A percentile compares a stretch with the other conserved stretches of the same genome.
Evolutionary conservation across 2,329 filamentous ascomycete genomes (phyloP).

Genomic region (Parastagonospora nodorum): DNA sequence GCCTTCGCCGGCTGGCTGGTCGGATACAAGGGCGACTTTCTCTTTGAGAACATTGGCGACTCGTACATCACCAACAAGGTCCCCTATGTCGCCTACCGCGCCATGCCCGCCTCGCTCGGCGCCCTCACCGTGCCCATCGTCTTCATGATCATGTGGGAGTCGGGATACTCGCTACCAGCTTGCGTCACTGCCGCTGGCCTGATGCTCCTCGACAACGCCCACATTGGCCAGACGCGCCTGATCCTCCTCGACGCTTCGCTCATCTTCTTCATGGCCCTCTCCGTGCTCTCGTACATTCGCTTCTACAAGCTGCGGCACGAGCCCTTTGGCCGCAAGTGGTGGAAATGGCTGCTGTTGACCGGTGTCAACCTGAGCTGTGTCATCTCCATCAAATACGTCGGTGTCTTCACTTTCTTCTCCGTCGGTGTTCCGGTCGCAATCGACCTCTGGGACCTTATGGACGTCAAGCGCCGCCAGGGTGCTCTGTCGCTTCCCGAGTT

Average conservation of each 20-base stretch:
- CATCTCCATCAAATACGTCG: conserved; percentile 98
- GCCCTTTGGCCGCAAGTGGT: conserved; percentile 95
- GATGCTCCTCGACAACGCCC: conserved; percentile 94
- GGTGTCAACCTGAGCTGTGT: conserved; percentile 95
- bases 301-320: conserved; percentile 96
- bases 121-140: conserved; percentile 91
- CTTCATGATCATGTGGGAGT: conserved; percentile 99
- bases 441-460: conserved; percentile 91
- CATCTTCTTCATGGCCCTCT: conserved; percentile 94
- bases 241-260: conserved; percentile 94
- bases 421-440: conserved; percentile 93
- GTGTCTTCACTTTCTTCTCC: conserved; percentile 94
- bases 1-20: conserved; percentile 97
- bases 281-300: conserved; percentile 89
- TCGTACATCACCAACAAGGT: conserved; percentile 98
- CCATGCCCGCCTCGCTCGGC: conserved; percentile 88
- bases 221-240: conserved; percentile 93
- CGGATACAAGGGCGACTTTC: conserved; percentile 94
- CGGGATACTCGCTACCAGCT: conserved; percentile 92
- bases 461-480: conserved; percentile 83
- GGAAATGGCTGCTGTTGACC: conserved; percentile 98
- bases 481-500: conserved; percentile 80
- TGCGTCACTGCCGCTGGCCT: conserved; percentile 84
- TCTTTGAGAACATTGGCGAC: conserved; percentile 99
- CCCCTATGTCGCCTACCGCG: conserved; percentile 93